Base-by-base conservation (phyloP, 2,329 filamentous ascomycete species). In the Beauveria pseudobassiana region DNA sequence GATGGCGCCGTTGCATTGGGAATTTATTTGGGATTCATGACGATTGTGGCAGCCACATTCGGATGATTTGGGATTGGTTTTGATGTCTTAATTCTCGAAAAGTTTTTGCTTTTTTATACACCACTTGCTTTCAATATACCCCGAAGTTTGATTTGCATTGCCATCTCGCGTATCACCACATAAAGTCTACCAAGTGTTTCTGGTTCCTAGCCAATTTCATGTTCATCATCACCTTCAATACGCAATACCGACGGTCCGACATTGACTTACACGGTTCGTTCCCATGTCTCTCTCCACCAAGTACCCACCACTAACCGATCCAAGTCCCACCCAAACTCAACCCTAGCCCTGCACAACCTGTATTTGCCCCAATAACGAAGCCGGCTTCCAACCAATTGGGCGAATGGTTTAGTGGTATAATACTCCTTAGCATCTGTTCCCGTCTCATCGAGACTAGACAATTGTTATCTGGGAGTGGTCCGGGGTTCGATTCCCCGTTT, bases 401-500 rank as follows among this genome's bases (percentile, higher is more conserved):
- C 62, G 62, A 63, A 63, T 63, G 62, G 62, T 63, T 63, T 63
- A 63, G 62, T 63, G 62, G 62, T 63, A 63, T 61, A 63, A 63
- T 63, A 63, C 62, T 63, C 62, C 62, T 63, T 63, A 63, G 62
- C 62, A 63, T 60, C 40, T 48, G 48, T 40, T 53, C 6, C 45
- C 20, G 26, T 50, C 48, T 51, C 48, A 18, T 30, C 49, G 18
- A 51, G 49, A 30, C 4, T 30, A 8, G n/a, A 38, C 9, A 28
- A 51, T 14, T 51, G 28, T 20, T 51, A 16, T n/a, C 10, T 51
- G 62, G 62, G 62, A 63, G 62, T 63, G 62, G 62, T 63, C 62
- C 62, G 57, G 62, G 62, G 62, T 63, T 63, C 62, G 62, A 63
- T 63, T 63, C 62, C 62, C 62, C 55, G 61, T 63, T 51, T 51